Evolutionary conservation across 306 rosid species (phyloP).

Genomic region (Fragaria vesca): DNA sequence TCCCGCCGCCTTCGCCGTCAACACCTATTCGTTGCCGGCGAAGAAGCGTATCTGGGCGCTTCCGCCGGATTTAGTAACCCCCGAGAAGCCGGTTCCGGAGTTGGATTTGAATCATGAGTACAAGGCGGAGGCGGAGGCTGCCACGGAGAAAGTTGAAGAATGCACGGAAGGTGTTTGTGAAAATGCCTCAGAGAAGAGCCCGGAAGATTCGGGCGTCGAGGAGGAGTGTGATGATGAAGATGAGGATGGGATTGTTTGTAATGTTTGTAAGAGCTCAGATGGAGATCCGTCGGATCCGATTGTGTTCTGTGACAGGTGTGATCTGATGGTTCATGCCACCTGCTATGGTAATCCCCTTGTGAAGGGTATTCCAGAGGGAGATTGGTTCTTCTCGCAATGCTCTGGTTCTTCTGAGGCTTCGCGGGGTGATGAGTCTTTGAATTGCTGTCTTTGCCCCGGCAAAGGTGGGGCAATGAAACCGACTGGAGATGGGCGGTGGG

Average conservation of each 20-base stretch:
- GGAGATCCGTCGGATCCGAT: constrained; percentile 76
- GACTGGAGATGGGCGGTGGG: constrained; percentile 54
- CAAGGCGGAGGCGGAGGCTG: constrained; percentile 15
- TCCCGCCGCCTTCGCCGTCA: constrained; percentile 1
- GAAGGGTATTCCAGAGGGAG: constrained; percentile 54
- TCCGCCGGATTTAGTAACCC: constrained; percentile 27
- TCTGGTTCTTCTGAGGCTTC: not conserved
- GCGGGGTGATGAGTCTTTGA: not conserved
- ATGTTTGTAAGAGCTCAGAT: constrained; percentile 78
- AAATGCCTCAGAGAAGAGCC: not conserved
- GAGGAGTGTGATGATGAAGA: not conserved
- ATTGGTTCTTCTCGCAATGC: constrained; percentile 77
- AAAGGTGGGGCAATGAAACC: constrained; percentile 68
- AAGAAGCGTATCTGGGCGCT: constrained; percentile 73
- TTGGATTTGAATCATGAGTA: constrained; percentile 66
- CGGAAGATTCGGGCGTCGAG: not conserved
- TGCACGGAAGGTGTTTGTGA: constrained; percentile 2
- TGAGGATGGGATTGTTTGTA: constrained; percentile 58
- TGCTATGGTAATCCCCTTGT: constrained; percentile 75
- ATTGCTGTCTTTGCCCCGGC: constrained; percentile 54
- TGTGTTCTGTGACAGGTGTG: constrained; percentile 84
- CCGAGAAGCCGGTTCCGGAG: constrained; percentile 2
- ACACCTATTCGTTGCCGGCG: constrained; percentile 54
- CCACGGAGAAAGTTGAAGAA: not conserved
- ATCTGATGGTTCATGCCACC: constrained; percentile 80